Base-by-base conservation (phyloP, 73 alveolate genomes). In the Paramecium octaurelia region DNA sequence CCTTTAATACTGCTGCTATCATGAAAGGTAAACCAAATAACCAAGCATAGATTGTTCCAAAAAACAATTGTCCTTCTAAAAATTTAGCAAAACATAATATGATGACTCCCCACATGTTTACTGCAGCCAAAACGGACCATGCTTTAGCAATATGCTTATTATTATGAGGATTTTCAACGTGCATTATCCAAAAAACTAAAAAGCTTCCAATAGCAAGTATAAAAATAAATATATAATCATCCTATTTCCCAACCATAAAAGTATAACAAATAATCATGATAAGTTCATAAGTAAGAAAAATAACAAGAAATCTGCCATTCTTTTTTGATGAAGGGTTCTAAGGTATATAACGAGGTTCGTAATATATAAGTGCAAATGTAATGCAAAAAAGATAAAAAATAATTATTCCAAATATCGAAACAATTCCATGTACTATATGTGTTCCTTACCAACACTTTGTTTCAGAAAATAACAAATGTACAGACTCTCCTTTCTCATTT, bases 1-100 rank as follows among this genome's bases (percentile, higher is more conserved):
- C 11, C 36, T 54, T 87, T 12, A 87, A n/a, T 34, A 87, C 93
- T 68, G 86, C 69, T 3, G 73, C 70, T 23, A 73, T 77, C 69
- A 87, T 36, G 1, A 87, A 43, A 7, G 93, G 93, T 24, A 87
- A 64, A 6, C 93, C 93, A 29, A 64, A 43, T 12, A 87, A 35
- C 87, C 93, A 87, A 18, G 93, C 93, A 35, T 64, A 64, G 20
- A 87, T 54, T 0, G 93, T 87, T 60, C 93, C 93, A 64, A 24
- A 73, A 42, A 87, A 87, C 6, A 87, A 86, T 36, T 42, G 27
- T 10, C 71, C 86, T 40, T 87, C 93, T 35, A 87, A 58, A 29
- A 87, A 87, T 43, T 87, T 87, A 58, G 88, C 88, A 87, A 87
- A 87, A 69, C 93, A 87, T 16, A 87, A 27, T 14, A 87, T 29